Evolutionary conservation across 495 filamentous ascomycete species (phyloP).

Genomic region (Darksidea phi): DNA sequence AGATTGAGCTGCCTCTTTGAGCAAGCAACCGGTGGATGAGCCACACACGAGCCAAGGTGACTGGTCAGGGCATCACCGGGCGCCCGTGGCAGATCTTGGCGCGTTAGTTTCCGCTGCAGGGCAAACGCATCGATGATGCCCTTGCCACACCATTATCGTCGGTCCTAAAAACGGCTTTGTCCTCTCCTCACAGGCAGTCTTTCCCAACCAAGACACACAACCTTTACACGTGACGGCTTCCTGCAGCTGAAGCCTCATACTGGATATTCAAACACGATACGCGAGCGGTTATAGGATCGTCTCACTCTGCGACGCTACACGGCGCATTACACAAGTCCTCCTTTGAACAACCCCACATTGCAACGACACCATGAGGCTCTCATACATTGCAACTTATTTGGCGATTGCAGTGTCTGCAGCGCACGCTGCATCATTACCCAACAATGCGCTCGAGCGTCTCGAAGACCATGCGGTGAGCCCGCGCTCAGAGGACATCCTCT

Average conservation of each 20-base stretch:
- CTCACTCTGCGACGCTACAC: too few relatives aligned
- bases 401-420: constrained; percentile 3
- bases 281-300: too few relatives aligned
- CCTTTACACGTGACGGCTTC: neutral
- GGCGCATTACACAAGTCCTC: too few relatives aligned
- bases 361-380: constrained; percentile 24
- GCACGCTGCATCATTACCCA: constrained; percentile 22
- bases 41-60: neutral
- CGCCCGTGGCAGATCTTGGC: neutral
- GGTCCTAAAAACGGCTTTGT: neutral
- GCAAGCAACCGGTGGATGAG: too few relatives aligned
- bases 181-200: neutral
- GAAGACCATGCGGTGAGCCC: constrained; percentile 11
- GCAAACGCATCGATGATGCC: neutral
- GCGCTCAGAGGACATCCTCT: constrained; percentile 22
- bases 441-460: constrained; percentile 19
- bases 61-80: neutral
- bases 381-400: constrained; percentile 11
- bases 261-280: neutral
- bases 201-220: neutral
- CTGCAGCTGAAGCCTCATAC: neutral
- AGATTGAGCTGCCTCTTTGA: neutral
- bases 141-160: neutral
- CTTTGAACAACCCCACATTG: neutral
- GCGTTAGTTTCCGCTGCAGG: neutral